Evolutionary conservation across 2,329 filamentous ascomycete species (phyloP).

Genomic region (Fusarium agapanthi): DNA sequence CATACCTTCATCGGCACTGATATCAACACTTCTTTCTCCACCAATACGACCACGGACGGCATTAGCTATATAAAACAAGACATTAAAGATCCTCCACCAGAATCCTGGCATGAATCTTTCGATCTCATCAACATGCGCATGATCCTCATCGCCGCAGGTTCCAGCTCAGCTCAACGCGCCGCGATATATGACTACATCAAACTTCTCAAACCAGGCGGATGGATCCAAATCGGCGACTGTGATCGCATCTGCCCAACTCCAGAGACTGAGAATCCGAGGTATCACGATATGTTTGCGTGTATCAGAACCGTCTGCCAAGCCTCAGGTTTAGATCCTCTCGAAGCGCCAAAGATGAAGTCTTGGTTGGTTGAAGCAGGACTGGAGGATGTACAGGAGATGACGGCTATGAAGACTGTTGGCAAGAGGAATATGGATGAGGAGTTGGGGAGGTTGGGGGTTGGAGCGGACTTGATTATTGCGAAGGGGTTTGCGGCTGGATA

Average conservation of each 20-base stretch:
- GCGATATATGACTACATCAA: background rate
- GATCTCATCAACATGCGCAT: constrained; percentile 13
- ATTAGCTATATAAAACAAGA: background rate
- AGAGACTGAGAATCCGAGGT: background rate
- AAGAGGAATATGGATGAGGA: background rate
- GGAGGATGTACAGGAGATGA: background rate
- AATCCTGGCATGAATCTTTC: background rate
- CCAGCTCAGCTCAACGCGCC: background rate
- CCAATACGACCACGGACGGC: rapidly evolving
- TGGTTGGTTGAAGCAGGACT: background rate
- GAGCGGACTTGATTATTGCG: background rate
- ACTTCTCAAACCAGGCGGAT: constrained; percentile 8
- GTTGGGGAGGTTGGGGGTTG: background rate
- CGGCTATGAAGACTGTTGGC: background rate
- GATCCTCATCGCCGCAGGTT: constrained; percentile 11
- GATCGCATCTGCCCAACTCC: constrained; percentile 6
- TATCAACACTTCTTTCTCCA: constrained; percentile 8
- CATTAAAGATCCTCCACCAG: background rate
- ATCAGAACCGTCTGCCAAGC: constrained; percentile 1
- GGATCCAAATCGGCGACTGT: constrained; percentile 11
- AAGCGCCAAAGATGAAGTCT: constrained; percentile 4
- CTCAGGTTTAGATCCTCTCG: background rate
- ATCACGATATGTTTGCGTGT: constrained; percentile 1
- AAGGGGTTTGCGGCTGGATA: constrained; percentile 4
- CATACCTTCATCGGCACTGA: constrained; percentile 3